Evolutionary conservation across 169 alveolate genomes (phyloP).

Genomic region (Cryptosporidium sp.): DNA sequence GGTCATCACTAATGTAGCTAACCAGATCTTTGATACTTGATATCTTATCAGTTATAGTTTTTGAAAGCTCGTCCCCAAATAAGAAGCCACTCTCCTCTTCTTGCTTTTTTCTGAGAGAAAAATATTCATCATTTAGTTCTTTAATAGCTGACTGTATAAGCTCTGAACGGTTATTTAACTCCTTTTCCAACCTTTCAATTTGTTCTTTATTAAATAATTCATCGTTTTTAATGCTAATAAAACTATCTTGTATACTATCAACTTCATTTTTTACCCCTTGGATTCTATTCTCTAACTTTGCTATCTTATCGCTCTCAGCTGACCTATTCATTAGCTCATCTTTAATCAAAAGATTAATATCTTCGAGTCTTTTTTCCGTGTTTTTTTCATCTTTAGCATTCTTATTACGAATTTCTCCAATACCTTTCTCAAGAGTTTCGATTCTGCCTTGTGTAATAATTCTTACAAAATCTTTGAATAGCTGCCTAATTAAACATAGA

Average conservation of each 20-base stretch:
- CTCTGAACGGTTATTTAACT: conserved; percentile 52
- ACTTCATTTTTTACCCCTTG: conserved; percentile 32
- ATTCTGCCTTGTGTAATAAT: conserved; percentile 19
- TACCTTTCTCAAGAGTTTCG: conserved; percentile 27
- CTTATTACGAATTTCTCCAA: conserved; percentile 25
- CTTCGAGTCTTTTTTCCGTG: conserved; percentile 28
- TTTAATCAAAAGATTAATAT: conserved; percentile 43
- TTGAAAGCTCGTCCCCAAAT: conserved; percentile 23
- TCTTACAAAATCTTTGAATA: conserved; percentile 51
- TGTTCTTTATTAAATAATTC: conserved; percentile 17
- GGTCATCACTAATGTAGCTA: conserved; percentile 51
- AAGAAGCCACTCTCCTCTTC: conserved; percentile 11
- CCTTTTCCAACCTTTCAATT: conserved; percentile 39
- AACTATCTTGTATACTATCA: conserved; percentile 12
- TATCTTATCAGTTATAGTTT: conserved; percentile 17
- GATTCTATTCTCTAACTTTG: conserved; percentile 33
- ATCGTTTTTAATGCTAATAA: conserved; percentile 1
- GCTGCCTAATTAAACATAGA: conserved; percentile 28
- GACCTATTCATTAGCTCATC: conserved; percentile 33
- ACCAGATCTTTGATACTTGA: conserved; percentile 39
- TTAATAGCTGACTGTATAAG: conserved; percentile 44
- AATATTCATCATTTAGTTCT: conserved; percentile 34
- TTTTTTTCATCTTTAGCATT: conserved; percentile 17
- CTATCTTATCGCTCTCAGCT: neutral
- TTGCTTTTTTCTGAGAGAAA: conserved; percentile 8